Base-by-base conservation (phyloP, 2,329 filamentous ascomycete species). In the Cercospora canescens region DNA sequence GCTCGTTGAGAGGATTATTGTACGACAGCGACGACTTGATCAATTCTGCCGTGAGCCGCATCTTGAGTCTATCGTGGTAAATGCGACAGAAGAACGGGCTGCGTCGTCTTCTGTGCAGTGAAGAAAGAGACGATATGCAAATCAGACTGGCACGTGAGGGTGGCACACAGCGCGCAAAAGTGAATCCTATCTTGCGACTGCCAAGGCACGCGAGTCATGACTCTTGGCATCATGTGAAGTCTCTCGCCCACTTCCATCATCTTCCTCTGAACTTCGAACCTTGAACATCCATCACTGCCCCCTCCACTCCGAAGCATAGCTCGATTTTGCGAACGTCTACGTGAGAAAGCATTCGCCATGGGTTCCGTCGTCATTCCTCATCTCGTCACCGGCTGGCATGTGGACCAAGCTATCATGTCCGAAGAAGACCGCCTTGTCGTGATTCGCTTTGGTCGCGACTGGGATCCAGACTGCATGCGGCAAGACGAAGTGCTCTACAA, bases 1-100 rank as follows among this genome's bases (percentile, higher is more conserved):
- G 93, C 87, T 99, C 95, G 84, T 95, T 96, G 81, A 99, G 88
- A 79, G 94, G 94, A 83, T 98, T 99, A 82, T 98, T 91, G 86
- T 97, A 99, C 80, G 94, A 97, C 74, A 97, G 91, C 78, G 95
- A 97, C 81, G 88, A 89, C 81, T 93, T 88, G 83, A 99, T 96
- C 77, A 98, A 89, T 81, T 98, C 95, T 74, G 92, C 90, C 70
- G 94, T 97, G 83, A 99, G 89, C 86, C 94, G 90, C 95, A 99
- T 98, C 56, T 70, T 83, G 78, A 75, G 24, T 26, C 16, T 30
- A 28, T 24, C 45, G 34, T 26, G 34, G 6, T 12, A 8, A 21
- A 34, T 52, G 58, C 28, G 41, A 30, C 18, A 41, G 28, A 24
- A 14, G 39, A 26, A 9, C 28, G 11, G 32, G 24, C 6, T 28